These are phyloP conservation scores for Begonia fuchsioides DNA, from an alignment of 306 rosid species.

Conservation along the genomic window DNA sequence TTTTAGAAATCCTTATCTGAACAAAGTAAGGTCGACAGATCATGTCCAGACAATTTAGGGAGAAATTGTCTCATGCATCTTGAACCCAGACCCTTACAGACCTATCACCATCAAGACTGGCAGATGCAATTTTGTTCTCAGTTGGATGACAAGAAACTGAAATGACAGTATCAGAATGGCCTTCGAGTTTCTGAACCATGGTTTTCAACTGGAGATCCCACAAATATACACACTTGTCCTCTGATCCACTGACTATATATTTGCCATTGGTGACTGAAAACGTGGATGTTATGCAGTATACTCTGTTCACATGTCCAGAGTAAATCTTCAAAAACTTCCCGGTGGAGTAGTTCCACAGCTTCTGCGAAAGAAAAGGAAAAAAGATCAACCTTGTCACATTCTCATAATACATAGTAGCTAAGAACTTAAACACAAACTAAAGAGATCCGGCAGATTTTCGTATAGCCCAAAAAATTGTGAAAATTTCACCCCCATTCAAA, in stretches of 20 bases:
- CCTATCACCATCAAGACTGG: conserved; percentile 57
- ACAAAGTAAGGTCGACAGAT: too few relatives aligned
- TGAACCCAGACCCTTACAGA: conserved; percentile 81
- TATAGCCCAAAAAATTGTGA: too few relatives aligned
- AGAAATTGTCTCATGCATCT: conserved; percentile 24
- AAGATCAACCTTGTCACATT: not conserved
- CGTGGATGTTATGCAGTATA: conserved; percentile 62
- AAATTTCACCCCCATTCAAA: too few relatives aligned
- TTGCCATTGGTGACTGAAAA: conserved; percentile 82
- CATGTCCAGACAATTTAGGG: too few relatives aligned
- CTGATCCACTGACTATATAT: conserved; percentile 86
- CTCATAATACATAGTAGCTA: too few relatives aligned
- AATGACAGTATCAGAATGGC: conserved; percentile 70
- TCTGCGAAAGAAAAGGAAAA: conserved; percentile 36
- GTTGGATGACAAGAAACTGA: conserved; percentile 77
- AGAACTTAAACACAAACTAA: too few relatives aligned
- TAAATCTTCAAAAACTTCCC: conserved; percentile 58
- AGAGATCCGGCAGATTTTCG: too few relatives aligned
- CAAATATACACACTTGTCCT: conserved; percentile 64
- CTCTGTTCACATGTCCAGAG: conserved; percentile 47
- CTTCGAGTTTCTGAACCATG: conserved; percentile 82
- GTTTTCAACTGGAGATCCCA: conserved; percentile 87
- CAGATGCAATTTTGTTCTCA: conserved; percentile 88
- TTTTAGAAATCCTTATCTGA: not conserved
- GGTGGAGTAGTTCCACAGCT: conserved; percentile 64